phyloP scores from a whole-genome alignment of 441 rosid genomes.

The Populus trichocarpa region DNA sequence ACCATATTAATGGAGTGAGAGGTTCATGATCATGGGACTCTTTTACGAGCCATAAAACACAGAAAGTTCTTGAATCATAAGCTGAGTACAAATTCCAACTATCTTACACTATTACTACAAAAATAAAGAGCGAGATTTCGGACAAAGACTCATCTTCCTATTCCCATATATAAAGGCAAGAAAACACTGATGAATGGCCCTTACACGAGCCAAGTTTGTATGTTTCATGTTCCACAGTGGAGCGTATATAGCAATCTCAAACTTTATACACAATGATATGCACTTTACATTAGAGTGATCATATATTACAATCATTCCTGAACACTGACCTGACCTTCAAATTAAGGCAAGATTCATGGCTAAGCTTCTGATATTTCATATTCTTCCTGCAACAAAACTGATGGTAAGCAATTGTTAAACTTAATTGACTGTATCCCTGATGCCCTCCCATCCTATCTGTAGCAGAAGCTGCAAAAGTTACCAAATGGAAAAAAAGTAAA shows the following conservation, averaged over 20 bases:
- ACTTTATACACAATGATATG: neutral
- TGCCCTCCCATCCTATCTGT: constrained; percentile 3
- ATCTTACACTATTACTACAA: neutral
- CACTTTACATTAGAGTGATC: neutral
- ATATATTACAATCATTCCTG: neutral
- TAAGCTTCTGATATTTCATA: neutral
- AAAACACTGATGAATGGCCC: neutral
- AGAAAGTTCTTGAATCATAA: neutral
- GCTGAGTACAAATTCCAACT: neutral
- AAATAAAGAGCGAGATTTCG: neutral
- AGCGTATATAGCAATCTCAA: neutral
- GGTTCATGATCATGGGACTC: neutral
- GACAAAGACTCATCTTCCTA: neutral
- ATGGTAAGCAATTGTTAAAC: neutral
- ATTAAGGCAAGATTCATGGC: neutral
- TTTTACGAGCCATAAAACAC: neutral
- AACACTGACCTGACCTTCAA: constrained; percentile 6
- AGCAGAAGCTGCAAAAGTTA: constrained; percentile 6
- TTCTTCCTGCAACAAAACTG: constrained; percentile 1
- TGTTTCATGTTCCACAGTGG: neutral
- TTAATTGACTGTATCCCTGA: neutral
- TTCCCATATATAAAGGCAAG: neutral
- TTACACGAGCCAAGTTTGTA: neutral
- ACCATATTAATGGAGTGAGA: neutral
- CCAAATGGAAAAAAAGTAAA: neutral